A percentile compares a stretch with the other conserved stretches of the same genome.
Evolutionary conservation across 2,329 filamentous ascomycete species (phyloP).

Genomic region (Domatiomyces globalis): DNA sequence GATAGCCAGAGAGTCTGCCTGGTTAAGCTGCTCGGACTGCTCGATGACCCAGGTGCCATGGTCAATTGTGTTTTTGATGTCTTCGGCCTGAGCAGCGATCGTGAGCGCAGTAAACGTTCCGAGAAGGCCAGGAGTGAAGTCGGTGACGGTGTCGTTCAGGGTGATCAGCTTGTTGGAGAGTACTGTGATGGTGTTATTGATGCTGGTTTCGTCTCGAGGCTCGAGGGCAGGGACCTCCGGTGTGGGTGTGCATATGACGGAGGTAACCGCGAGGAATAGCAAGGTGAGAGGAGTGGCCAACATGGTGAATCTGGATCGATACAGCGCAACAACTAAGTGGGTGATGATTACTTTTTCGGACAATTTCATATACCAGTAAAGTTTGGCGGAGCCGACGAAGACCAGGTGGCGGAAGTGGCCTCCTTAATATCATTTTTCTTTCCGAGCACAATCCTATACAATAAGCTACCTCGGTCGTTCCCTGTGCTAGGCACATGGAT

Average conservation of each 20-base stretch:
- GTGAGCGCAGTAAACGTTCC: not conserved
- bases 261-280: conserved; percentile 30
- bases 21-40: not conserved
- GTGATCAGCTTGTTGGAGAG: not conserved
- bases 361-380: too few relatives aligned
- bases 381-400: too few relatives aligned
- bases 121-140: not conserved
- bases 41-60: not conserved
- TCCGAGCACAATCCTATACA: not conserved
- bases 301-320: not conserved
- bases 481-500: not conserved
- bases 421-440: not conserved
- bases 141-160: not conserved
- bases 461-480: not conserved
- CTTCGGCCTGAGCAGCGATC: not conserved
- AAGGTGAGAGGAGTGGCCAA: conserved; percentile 30
- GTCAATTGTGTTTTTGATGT: not conserved
- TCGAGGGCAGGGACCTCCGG: conserved; percentile 29
- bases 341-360: too few relatives aligned
- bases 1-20: not conserved
- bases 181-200: not conserved
- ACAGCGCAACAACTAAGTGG: too few relatives aligned
- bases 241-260: conserved; percentile 35
- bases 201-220: not conserved
- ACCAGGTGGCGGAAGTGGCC: conserved; percentile 1